Conservation (phyloP, 2,329 filamentous ascomycete species). For the Stachybotrys chlorohalonatus region DNA sequence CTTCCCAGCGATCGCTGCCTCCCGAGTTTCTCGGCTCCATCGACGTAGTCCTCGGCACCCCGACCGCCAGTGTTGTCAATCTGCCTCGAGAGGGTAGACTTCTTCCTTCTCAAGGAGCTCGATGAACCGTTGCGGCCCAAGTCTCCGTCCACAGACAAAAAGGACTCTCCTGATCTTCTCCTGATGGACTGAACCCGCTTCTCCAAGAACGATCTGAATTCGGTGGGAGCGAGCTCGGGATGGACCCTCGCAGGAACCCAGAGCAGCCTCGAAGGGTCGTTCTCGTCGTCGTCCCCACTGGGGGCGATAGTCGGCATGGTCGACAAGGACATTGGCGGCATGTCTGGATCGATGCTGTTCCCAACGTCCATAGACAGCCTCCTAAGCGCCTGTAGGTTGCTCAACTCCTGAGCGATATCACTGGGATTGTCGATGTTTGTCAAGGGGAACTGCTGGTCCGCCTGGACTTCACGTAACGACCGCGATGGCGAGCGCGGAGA, state of each 20-base stretch:
- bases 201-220: conserved; percentile 95
- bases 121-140: conserved; percentile 42
- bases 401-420: conserved; percentile 84
- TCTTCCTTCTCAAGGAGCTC: conserved; percentile 70
- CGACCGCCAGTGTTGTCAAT: conserved; percentile 63
- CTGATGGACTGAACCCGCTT: conserved; percentile 86
- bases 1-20: conserved; percentile 57
- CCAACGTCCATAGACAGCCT: conserved; percentile 92
- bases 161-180: conserved; percentile 67
- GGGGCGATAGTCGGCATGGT: conserved; percentile 67
- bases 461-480: conserved; percentile 44
- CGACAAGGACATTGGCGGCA: conserved; percentile 60
- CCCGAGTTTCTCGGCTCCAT: conserved; percentile 74
- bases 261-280: conserved; percentile 79
- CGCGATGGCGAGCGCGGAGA: conserved; percentile 43
- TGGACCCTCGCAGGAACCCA: conserved; percentile 96
- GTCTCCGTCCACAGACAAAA: conserved; percentile 47
- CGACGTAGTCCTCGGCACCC: conserved; percentile 58
- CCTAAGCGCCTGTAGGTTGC: conserved; percentile 81
- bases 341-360: conserved; percentile 63
- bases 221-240: conserved; percentile 86
- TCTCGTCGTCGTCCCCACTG: conserved; percentile 66
- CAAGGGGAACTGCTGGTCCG: conserved; percentile 67
- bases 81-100: conserved; percentile 90
- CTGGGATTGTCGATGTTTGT: conserved; percentile 86